Evolutionary conservation across 2,329 filamentous ascomycete genomes (phyloP).

Genomic region (Cryphonectria parasitica): DNA sequence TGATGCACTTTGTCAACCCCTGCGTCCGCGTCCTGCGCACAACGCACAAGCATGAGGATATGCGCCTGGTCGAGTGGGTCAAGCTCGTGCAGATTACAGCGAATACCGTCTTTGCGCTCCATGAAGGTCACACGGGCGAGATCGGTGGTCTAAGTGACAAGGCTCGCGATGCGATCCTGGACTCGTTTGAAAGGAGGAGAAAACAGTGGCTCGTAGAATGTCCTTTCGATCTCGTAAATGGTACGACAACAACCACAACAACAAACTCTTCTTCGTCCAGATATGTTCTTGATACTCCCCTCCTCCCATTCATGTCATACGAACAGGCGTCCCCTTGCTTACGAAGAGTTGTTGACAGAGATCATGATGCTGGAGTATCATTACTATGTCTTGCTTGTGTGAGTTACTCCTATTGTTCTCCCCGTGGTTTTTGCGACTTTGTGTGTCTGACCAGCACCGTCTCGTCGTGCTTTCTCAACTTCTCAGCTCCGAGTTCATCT

Average conservation of each 20-base stretch:
- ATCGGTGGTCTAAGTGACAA: conserved; percentile 17
- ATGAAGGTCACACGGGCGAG: conserved; percentile 9
- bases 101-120: conserved; percentile 10
- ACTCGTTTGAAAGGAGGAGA: conserved; percentile 18
- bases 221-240: conserved; percentile 26
- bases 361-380: conserved; percentile 28
- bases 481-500: conserved; percentile 20
- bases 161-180: conserved; percentile 19
- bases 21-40: conserved; percentile 22
- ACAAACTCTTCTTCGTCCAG: background rate
- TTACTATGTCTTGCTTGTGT: conserved; percentile 18
- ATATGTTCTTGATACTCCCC: background rate
- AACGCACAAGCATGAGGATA: conserved; percentile 17
- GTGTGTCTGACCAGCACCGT: background rate
- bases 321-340: background rate
- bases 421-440: background rate
- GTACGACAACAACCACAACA: conserved; percentile 8
- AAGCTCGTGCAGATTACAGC: conserved; percentile 17
- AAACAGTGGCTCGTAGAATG: conserved; percentile 26
- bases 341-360: background rate
- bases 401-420: background rate
- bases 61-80: conserved; percentile 20
- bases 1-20: background rate
- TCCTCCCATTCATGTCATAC: too few relatives aligned
- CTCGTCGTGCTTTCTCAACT: background rate